Base-by-base conservation (phyloP, 495 filamentous ascomycete species). In the Pyronema domesticum region DNA sequence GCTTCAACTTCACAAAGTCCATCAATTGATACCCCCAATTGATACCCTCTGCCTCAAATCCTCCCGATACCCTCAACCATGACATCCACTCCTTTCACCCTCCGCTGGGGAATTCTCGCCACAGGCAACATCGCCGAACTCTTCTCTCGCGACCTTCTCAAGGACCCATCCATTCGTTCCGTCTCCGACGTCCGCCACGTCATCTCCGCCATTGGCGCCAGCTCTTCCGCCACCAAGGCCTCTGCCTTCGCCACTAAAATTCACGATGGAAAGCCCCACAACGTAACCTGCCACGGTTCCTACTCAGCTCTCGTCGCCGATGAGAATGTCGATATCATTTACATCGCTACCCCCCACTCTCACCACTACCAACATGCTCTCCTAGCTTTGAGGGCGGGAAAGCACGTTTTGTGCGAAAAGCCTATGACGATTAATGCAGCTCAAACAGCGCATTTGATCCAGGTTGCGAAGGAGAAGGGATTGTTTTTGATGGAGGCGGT, bases 401-500 rank as follows among this genome's bases (percentile, higher is more conserved):
- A 95, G 72, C 70, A 88, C 60, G 88, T 95, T 3, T 75, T 95
- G 19, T 94, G 86, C 67, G 91, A 95, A 68, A 96, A 96, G 71
- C 77, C 89, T 0, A 83, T 96, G 62, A 95, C 89, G 0, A 83
- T 89, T 55, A 95, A 85, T 64, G 88, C 86, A 8, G 72, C 78
- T 10, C 88, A 95, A 70, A 73, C 85, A 4, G 77, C 76, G 64
- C 81, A 82, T 56, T 73, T 95, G 13, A 75, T 80, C 51, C 78
- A 85, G 50, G 81, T 77, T 14, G 86, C 91, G 0, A 75, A 71
- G 60, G 71, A 76, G 60, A 94, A 93, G 75, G 77, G 79, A n/a
- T 63, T 95, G 17, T 95, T 95, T 71, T 68, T 96, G 37, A 94
- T 95, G 86, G 89, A 96, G 72, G 89, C 89, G 14, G 85, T 95